These are phyloP conservation scores for Cercospora canescens DNA, from an alignment of 2,329 filamentous ascomycete species.

Conservation along the genomic window DNA sequence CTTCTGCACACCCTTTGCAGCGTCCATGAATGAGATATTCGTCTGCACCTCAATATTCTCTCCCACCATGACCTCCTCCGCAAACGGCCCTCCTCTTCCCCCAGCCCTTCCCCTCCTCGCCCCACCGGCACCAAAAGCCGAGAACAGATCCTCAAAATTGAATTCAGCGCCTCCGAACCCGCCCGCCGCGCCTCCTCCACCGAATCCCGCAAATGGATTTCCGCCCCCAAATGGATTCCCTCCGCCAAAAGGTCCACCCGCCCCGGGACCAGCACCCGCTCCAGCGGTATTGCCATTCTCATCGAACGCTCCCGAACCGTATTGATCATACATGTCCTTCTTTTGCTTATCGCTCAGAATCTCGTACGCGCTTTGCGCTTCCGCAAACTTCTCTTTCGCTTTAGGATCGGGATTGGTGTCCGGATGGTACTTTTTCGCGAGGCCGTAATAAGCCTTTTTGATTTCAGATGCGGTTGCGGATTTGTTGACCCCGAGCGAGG, in stretches of 20 bases:
- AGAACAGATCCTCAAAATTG: conserved; percentile 96
- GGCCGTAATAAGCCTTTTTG: conserved; percentile 96
- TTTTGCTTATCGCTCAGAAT: conserved; percentile 90
- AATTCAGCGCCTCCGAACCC: conserved; percentile 60
- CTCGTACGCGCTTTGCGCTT: conserved; percentile 93
- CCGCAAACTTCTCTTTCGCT: conserved; percentile 94
- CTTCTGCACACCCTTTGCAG: conserved; percentile 86
- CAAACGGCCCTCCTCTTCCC: conserved; percentile 65
- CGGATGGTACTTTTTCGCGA: conserved; percentile 96
- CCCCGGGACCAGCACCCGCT: conserved; percentile 64
- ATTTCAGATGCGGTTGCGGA: conserved; percentile 81
- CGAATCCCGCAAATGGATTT: conserved; percentile 30
- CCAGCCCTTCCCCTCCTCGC: conserved; percentile 44
- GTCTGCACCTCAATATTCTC: conserved; percentile 95
- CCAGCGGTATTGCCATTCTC: conserved; percentile 56
- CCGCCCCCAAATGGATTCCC: conserved; percentile 59
- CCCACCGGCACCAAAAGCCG: conserved; percentile 73
- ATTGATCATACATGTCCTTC: conserved; percentile 87
- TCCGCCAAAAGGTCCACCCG: conserved; percentile 53
- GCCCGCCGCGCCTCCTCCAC: conserved; percentile 39
- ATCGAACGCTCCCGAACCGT: conserved; percentile 76
- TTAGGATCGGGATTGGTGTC: conserved; percentile 94
- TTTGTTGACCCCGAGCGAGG: conserved; percentile 80
- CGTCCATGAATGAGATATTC: conserved; percentile 92
- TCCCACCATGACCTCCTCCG: conserved; percentile 81